Conservation (phyloP, 495 filamentous ascomycete genomes). For the Aspergillus avenaceus region DNA sequence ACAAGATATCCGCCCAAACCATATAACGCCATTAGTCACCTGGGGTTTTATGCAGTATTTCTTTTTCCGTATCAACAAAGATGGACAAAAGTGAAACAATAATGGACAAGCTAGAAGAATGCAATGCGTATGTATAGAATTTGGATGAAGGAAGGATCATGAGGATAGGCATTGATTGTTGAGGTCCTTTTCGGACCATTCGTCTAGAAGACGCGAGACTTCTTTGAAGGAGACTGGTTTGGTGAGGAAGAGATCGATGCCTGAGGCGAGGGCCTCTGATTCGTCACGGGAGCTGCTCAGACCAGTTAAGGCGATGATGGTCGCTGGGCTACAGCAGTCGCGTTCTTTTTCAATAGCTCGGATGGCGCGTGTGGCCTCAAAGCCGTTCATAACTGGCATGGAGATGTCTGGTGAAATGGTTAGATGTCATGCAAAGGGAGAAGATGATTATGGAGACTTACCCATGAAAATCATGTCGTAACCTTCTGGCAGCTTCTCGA, state of each 20-base stretch:
- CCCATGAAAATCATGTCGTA: conserved; percentile 59
- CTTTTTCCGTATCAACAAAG: too few species aligned
- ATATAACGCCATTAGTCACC: too few species aligned
- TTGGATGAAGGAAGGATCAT: not conserved
- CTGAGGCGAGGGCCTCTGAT: conserved; percentile 60
- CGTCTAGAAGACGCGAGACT: conserved; percentile 42
- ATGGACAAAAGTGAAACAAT: too few species aligned
- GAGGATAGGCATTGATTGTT: not conserved
- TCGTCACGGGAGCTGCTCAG: conserved; percentile 60
- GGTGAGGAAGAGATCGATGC: conserved; percentile 70
- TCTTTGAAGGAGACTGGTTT: conserved; percentile 61
- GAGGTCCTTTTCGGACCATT: conserved; percentile 38
- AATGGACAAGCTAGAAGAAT: not conserved
- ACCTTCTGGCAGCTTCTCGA: conserved; percentile 33
- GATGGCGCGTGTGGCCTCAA: conserved; percentile 68
- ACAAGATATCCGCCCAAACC: too few species aligned
- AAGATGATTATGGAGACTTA: conserved; percentile 21
- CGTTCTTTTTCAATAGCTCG: conserved; percentile 54
- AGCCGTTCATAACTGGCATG: conserved; percentile 75
- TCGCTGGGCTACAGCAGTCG: conserved; percentile 34
- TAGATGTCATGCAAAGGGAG: not conserved
- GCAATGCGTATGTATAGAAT: not conserved
- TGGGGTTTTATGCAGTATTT: too few species aligned
- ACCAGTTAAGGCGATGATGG: conserved; percentile 69
- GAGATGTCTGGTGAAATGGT: conserved; percentile 50